Conservation (phyloP, 129 eudicot species). For the Escallonia rubra region DNA sequence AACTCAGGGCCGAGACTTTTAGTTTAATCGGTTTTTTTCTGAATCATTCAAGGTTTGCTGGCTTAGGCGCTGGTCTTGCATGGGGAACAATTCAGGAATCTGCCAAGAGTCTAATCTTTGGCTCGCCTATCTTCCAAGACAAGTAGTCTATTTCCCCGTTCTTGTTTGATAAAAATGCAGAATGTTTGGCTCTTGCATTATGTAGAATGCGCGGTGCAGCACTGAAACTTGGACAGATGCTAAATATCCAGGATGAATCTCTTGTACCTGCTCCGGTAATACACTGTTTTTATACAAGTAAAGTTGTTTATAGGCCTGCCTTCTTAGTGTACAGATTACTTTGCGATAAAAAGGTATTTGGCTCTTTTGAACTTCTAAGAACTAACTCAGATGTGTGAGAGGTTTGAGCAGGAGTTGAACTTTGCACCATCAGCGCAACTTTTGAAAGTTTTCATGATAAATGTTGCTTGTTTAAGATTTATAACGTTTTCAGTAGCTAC, state of each 20-base stretch:
- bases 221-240: slow-evolving; percentile 91
- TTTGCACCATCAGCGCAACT: too few species aligned
- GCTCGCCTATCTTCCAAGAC: slow-evolving; percentile 41
- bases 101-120: slow-evolving; percentile 75
- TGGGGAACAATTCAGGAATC: slow-evolving; percentile 99
- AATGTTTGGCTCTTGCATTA: slow-evolving; percentile 93
- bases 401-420: too few species aligned
- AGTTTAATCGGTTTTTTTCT: slow-evolving; percentile 19
- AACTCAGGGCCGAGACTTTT: slow-evolving; percentile 4
- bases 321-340: too few species aligned
- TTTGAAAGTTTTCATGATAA: background rate
- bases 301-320: too few species aligned
- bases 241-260: slow-evolving; percentile 96
- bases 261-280: slow-evolving; percentile 95
- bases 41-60: slow-evolving; percentile 73
- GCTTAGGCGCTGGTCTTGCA: slow-evolving; percentile 97
- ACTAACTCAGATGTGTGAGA: too few species aligned
- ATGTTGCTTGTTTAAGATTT: too few species aligned
- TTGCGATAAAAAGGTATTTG: too few species aligned
- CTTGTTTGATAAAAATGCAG: slow-evolving; percentile 86
- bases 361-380: too few species aligned
- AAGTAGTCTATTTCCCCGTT: slow-evolving; percentile 63
- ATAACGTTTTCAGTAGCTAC: too few species aligned
- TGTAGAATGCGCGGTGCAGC: slow-evolving; percentile 99
- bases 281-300: background rate